These are phyloP conservation scores for Boletus eberwhitei DNA, from an alignment of 768 basidiomycete species.

Conservation along the genomic window DNA sequence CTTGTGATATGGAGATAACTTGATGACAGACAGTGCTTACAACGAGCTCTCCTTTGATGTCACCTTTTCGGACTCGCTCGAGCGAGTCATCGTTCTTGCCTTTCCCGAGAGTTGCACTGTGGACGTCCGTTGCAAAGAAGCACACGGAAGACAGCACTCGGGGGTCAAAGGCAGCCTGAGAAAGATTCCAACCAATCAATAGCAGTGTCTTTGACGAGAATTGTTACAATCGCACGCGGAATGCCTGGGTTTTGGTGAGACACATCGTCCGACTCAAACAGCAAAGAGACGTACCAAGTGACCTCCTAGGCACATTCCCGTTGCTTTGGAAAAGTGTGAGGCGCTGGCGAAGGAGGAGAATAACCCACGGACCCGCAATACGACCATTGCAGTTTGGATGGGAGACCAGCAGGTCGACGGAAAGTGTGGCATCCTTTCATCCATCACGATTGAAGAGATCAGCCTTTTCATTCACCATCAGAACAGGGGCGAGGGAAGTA, in stretches of 20 bases:
- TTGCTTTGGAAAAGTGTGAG: conserved; percentile 43
- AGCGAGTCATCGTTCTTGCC: conserved; percentile 84
- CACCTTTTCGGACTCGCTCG: conserved; percentile 65
- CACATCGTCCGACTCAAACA: not conserved
- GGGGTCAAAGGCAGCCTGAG: conserved; percentile 82
- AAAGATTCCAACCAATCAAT: not conserved
- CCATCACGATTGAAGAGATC: not conserved
- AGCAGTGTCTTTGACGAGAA: not conserved
- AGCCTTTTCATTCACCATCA: not conserved
- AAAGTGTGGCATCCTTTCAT: conserved; percentile 68
- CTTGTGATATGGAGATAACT: not conserved
- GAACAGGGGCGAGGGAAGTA: not conserved
- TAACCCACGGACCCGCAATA: conserved; percentile 61
- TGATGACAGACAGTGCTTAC: conserved; percentile 40
- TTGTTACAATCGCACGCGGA: conserved; percentile 38
- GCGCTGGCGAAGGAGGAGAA: not conserved
- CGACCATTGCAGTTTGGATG: conserved; percentile 86
- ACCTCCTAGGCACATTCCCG: conserved; percentile 90
- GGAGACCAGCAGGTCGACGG: conserved; percentile 70
- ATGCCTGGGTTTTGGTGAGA: conserved; percentile 37
- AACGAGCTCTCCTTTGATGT: conserved; percentile 83
- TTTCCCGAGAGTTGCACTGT: conserved; percentile 81
- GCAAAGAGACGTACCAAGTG: conserved; percentile 58
- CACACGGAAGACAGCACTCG: conserved; percentile 83
- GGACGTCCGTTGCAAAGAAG: conserved; percentile 95